These are phyloP conservation scores for Spironucleus salmonicida DNA, from an alignment of 208 protist species.

Conservation along the genomic window DNA sequence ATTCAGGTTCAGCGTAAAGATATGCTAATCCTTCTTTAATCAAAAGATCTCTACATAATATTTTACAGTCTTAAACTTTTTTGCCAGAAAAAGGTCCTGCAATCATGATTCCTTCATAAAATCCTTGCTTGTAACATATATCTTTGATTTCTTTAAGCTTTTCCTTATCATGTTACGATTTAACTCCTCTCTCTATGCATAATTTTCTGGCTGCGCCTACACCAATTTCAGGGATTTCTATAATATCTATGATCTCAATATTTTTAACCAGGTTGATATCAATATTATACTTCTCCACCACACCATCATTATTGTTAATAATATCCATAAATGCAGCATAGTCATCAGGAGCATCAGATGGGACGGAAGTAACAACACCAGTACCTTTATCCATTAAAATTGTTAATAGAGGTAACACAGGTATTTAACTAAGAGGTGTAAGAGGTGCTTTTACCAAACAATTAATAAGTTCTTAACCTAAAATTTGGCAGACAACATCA, in stretches of 20 bases:
- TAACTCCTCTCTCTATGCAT: slow-evolving; percentile 81
- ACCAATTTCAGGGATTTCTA: slow-evolving; percentile 71
- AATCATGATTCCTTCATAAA: slow-evolving; percentile 81
- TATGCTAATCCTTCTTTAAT: slow-evolving; percentile 42
- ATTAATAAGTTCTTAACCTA: slow-evolving; percentile 73
- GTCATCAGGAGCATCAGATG: slow-evolving; percentile 91
- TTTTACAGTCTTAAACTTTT: slow-evolving; percentile 76
- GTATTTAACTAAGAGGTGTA: slow-evolving; percentile 55
- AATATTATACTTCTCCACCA: slow-evolving; percentile 53
- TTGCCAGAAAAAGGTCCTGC: slow-evolving; percentile 50
- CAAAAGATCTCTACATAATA: slow-evolving; percentile 27
- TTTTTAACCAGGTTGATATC: slow-evolving; percentile 47
- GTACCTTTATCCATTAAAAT: slow-evolving; percentile 81
- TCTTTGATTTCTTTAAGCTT: slow-evolving; percentile 88
- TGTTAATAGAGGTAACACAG: slow-evolving; percentile 86
- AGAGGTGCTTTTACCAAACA: slow-evolving; percentile 53
- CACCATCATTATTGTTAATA: slow-evolving; percentile 23
- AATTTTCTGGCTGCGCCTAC: slow-evolving; percentile 58
- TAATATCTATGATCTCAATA: slow-evolving; percentile 59
- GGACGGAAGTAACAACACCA: slow-evolving; percentile 85
- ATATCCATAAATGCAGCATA: slow-evolving; percentile 69
- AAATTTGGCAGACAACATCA: slow-evolving; percentile 62
- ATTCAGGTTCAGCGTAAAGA: slow-evolving; percentile 82
- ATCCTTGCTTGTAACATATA: slow-evolving; percentile 79
- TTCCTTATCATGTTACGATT: slow-evolving; percentile 73